Percentiles rank a stretch among this genome's conserved stretches.
phyloP scores from a whole-genome alignment of 2,329 filamentous ascomycete genomes.

The Paecilomyces fulvus region DNA sequence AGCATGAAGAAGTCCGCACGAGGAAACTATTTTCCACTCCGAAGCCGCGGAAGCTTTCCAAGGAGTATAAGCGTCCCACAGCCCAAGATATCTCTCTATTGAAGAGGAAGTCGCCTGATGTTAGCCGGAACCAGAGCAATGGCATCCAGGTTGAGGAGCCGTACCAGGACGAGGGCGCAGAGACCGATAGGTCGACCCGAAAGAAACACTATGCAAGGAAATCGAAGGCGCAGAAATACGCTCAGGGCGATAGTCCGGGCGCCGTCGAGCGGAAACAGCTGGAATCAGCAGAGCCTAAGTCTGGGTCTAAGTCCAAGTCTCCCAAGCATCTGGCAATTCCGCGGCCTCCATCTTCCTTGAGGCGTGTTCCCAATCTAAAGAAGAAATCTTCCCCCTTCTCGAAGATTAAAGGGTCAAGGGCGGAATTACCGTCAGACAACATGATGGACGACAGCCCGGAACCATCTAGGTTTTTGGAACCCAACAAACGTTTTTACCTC shows the following conservation, averaged over 20 bases:
- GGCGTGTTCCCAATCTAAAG: conserved; percentile 6
- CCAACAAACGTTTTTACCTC: conserved; percentile 9
- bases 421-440: conserved; percentile 3
- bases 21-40: conserved; percentile 2
- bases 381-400: conserved; percentile 7
- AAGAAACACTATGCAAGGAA: conserved; percentile 8
- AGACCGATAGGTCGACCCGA: neutral
- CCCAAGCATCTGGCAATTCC: neutral
- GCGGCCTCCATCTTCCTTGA: neutral
- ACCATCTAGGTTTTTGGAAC: neutral
- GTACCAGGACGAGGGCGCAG: conserved; percentile 3
- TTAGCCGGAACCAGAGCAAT: neutral
- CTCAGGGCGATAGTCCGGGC: conserved; percentile 23
- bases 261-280: conserved; percentile 22
- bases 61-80: conserved; percentile 12
- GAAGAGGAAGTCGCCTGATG: conserved; percentile 25
- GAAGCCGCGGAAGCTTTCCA: conserved; percentile 10
- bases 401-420: conserved; percentile 8
- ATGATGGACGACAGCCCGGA: neutral
- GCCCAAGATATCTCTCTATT: conserved; percentile 23
- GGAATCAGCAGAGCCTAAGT: neutral
- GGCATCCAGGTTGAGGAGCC: neutral
- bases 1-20: neutral
- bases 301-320: neutral
- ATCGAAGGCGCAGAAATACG: conserved; percentile 23